Percentiles rank a stretch among this genome's conserved stretches.
These are phyloP conservation scores for Exophiala bonariae DNA, from an alignment of 2,329 filamentous ascomycete species.

Conservation along the genomic window DNA sequence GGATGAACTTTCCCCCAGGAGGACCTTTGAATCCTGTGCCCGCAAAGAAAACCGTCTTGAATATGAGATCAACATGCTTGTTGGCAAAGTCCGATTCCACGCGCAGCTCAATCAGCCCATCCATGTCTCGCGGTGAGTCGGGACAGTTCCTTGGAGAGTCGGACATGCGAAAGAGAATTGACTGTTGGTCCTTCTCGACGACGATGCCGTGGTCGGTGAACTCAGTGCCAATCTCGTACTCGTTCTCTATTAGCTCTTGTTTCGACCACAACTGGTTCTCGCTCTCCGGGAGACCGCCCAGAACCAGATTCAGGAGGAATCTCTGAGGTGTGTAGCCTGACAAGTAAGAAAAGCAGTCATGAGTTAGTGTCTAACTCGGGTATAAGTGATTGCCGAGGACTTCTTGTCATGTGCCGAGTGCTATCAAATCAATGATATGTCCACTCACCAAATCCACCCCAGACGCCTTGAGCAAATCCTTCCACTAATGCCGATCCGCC, in stretches of 20 bases:
- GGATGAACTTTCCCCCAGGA: too few relatives aligned
- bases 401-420: background rate
- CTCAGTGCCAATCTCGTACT: background rate
- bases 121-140: background rate
- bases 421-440: background rate
- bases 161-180: background rate
- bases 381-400: background rate
- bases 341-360: background rate
- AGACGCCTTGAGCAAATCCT: background rate
- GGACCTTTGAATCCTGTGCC: background rate
- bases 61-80: background rate
- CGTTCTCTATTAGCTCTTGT: background rate
- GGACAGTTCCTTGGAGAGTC: background rate
- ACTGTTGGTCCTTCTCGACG: background rate
- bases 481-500: background rate
- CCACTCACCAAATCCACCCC: background rate
- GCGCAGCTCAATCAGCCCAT: background rate
- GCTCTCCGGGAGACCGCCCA: background rate
- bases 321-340: background rate
- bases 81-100: background rate
- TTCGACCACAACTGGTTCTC: background rate
- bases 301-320: background rate
- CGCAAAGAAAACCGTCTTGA: background rate
- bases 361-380: background rate
- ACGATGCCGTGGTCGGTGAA: background rate